phyloP scores from a whole-genome alignment of 805 yeast species.

The Kuraishia cidri region DNA sequence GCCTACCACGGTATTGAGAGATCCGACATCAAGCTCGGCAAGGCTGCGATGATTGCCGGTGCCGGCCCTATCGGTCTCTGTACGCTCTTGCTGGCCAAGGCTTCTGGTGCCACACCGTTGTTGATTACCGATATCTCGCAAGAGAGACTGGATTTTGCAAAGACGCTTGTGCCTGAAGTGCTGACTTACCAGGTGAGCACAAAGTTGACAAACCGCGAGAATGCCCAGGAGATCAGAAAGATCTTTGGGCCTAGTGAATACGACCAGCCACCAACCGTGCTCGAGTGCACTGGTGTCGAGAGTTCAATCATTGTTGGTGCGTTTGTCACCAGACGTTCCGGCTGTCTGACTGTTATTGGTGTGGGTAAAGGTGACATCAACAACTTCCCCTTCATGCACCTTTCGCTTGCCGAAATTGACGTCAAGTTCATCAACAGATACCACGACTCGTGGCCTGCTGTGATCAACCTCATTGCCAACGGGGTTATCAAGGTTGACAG shows the following conservation, averaged over 20 bases:
- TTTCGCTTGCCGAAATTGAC: constrained; percentile 42
- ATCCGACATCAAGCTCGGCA: constrained; percentile 36
- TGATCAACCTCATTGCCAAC: constrained; percentile 34
- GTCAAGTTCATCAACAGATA: constrained; percentile 44
- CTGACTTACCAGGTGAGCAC: constrained; percentile 31
- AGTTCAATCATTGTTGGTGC: constrained; percentile 35
- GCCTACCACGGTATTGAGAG: constrained; percentile 42
- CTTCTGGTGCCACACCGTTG: constrained; percentile 44
- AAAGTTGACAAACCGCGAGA: constrained; percentile 21
- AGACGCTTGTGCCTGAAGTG: constrained; percentile 33
- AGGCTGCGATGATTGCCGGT: constrained; percentile 38
- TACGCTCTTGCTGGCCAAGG: constrained; percentile 35
- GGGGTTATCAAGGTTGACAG: constrained; percentile 32
- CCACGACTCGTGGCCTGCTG: constrained; percentile 50
- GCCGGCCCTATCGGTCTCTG: constrained; percentile 56
- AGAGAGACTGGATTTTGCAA: constrained; percentile 36
- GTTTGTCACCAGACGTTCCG: constrained; percentile 37
- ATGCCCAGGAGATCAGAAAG: constrained; percentile 25
- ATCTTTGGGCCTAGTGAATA: constrained; percentile 25
- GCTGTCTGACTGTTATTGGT: constrained; percentile 38
- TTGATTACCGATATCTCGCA: constrained; percentile 38
- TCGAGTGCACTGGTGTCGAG: constrained; percentile 51
- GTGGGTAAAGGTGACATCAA: constrained; percentile 37
- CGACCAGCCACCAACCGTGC: constrained; percentile 30
- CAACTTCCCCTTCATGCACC: constrained; percentile 45